phyloP scores from a whole-genome alignment of 345 rosid species.

The Sapria himalayana region DNA sequence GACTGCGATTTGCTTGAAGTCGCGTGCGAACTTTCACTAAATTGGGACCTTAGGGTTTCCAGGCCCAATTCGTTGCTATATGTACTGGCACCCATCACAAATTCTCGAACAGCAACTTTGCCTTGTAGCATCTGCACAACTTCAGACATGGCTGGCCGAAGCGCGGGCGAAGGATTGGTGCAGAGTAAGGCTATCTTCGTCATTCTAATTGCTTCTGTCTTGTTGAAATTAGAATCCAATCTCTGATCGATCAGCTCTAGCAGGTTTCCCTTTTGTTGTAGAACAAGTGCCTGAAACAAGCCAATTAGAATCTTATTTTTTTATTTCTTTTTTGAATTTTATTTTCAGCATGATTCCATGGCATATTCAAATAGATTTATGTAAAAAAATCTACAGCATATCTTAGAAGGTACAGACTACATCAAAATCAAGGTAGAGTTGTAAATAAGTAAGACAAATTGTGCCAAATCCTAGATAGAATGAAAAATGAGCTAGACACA shows the following conservation, averaged over 20 bases:
- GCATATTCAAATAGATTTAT: no score
- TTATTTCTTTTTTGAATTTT: no score
- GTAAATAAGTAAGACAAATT: no score
- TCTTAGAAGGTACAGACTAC: no score
- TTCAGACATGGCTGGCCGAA: slow-evolving; percentile 16
- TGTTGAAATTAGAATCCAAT: slow-evolving; percentile 8
- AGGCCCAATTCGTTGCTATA: background rate
- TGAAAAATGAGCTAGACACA: no score
- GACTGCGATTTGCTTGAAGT: background rate
- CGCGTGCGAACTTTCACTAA: background rate
- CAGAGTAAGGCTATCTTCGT: slow-evolving; percentile 12
- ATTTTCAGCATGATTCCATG: no score
- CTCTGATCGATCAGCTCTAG: slow-evolving; percentile 14
- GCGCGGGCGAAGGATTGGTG: slow-evolving; percentile 10
- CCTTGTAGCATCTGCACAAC: slow-evolving; percentile 20
- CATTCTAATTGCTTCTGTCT: slow-evolving; percentile 10
- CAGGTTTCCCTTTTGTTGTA: slow-evolving; percentile 13
- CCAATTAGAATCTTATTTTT: no score
- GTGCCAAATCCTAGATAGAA: no score
- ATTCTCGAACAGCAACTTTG: slow-evolving; percentile 6
- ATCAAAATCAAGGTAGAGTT: no score
- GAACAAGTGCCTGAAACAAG: slow-evolving; percentile 11
- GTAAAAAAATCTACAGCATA: no score
- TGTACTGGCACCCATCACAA: background rate
- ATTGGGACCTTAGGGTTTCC: background rate